Evolutionary conservation across 176 grass and related monocot species (phyloP), one percentile per base, ranked within the genome.

Genomic region (Oryza officinalis): DNA sequence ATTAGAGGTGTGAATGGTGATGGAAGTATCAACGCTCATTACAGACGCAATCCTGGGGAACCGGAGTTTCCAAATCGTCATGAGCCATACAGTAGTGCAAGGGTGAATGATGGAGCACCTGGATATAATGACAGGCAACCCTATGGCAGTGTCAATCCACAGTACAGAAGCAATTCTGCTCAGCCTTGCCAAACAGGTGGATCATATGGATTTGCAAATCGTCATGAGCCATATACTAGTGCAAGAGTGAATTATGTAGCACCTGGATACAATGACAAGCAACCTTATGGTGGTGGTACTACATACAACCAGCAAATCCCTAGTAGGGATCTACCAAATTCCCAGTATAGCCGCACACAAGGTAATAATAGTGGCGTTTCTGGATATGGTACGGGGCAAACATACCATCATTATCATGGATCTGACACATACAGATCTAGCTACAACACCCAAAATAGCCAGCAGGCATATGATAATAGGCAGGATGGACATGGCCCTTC

Each of bases 161-260:
- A 27, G 37, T 59, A 87, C 73, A 60, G 84, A 47, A 25, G 45
- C 78, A 83, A 65, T 83, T 66, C 46, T n/a, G 71, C 49, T 46
- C 75, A 87, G 15, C 47, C 72, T 79, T 85, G 70, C 67, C 61
- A 83, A 87, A 89, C 26, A 27, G 67, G 73, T 60, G 71, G 72
- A 78, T 46, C 85, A 32, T 75, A 83, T 80, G 84, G 80, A 13
- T 75, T 67, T 68, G 74, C 50, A 75, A 75, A 83, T 72, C 67
- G 10, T 79, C 41, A 63, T 69, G 86, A 82, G 31, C 47, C 78
- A 74, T 83, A 88, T 69, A 4, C 10, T 64, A 13, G 41, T 88
- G 79, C 50, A 88, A 69, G 47, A 75, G 63, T 11, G 35, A 78
- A 63, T 70, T 83, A 27, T 65, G 83, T 61, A 40, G n/a, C 78